These are phyloP conservation scores for Peronospora destructor DNA, from an alignment of 352 stramenopile genomes.

Conservation along the genomic window DNA sequence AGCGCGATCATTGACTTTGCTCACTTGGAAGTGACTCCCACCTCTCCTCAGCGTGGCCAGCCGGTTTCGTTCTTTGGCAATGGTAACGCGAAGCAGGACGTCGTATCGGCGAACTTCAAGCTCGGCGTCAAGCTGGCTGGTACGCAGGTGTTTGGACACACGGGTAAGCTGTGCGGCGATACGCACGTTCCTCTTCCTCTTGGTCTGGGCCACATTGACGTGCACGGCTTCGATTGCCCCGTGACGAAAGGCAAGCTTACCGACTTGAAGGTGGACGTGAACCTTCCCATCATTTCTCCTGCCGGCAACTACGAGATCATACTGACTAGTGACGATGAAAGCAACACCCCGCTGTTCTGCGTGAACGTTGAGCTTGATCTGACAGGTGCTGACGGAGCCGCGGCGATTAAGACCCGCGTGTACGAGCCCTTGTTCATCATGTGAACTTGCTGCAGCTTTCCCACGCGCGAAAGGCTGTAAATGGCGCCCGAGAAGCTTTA, in stretches of 20 bases:
- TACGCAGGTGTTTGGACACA: constrained; percentile 65
- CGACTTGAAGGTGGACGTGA: constrained; percentile 73
- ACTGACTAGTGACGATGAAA: constrained; percentile 50
- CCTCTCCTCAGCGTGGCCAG: constrained; percentile 66
- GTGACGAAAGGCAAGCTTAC: constrained; percentile 56
- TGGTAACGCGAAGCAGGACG: constrained; percentile 61
- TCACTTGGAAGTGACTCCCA: constrained; percentile 54
- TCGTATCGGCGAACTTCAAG: constrained; percentile 58
- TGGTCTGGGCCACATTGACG: constrained; percentile 78
- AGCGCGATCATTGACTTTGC: constrained; percentile 63
- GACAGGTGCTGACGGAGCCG: constrained; percentile 23
- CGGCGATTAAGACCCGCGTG: constrained; percentile 55
- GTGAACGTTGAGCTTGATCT: constrained; percentile 74
- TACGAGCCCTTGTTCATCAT: constrained; percentile 70
- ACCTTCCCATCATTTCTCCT: constrained; percentile 72
- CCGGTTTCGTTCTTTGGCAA: constrained; percentile 65
- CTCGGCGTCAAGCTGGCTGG: constrained; percentile 67
- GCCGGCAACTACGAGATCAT: constrained; percentile 78
- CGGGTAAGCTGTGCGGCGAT: constrained; percentile 65
- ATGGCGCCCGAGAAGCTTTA: constrained; percentile 15
- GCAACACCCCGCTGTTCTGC: constrained; percentile 54
- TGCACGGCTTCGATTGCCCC: constrained; percentile 74
- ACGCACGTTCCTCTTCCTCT: constrained; percentile 75
- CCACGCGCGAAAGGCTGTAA: constrained; percentile 15
- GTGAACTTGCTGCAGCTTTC: constrained; percentile 26